These are phyloP conservation scores for Globisporangium alternatum DNA, from an alignment of 352 stramenopile genomes.

Conservation along the genomic window DNA sequence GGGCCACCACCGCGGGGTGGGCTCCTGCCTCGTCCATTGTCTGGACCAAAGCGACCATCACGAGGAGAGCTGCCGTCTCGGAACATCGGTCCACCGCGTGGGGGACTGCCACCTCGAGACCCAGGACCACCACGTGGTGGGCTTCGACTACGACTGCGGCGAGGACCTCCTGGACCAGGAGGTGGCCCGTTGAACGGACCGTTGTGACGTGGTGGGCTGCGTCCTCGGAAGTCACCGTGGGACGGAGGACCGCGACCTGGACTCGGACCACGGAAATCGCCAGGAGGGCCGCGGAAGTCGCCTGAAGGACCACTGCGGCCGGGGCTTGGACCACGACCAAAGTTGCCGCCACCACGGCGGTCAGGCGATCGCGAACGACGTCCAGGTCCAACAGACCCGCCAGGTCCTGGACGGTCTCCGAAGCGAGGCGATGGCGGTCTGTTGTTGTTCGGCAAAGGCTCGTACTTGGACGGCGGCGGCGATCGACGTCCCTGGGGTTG, in stretches of 20 bases:
- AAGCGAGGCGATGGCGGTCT: constrained; percentile 14
- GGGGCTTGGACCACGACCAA: constrained; percentile 17
- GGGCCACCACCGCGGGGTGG: constrained; percentile 1
- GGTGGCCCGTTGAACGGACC: constrained; percentile 6
- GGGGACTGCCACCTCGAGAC: constrained; percentile 7
- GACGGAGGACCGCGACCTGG: constrained; percentile 15
- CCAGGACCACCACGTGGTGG: constrained; percentile 11
- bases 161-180: constrained; percentile 17
- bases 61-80: constrained; percentile 5
- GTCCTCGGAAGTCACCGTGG: constrained; percentile 22
- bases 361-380: constrained; percentile 12
- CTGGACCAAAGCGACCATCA: constrained; percentile 5
- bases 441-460: constrained; percentile 8
- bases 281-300: constrained; percentile 12
- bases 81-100: background rate
- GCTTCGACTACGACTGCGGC: constrained; percentile 20
- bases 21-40: constrained; percentile 7
- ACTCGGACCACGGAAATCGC: constrained; percentile 25
- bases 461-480: constrained; percentile 13
- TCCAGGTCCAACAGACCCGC: background rate
- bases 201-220: constrained; percentile 24
- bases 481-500: constrained; percentile 5
- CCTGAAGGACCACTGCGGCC: constrained; percentile 19
- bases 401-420: background rate
- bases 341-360: constrained; percentile 5